Evolutionary conservation across 2,329 filamentous ascomycete species (phyloP).

Genomic region (Ascochyta clinopodiicola): DNA sequence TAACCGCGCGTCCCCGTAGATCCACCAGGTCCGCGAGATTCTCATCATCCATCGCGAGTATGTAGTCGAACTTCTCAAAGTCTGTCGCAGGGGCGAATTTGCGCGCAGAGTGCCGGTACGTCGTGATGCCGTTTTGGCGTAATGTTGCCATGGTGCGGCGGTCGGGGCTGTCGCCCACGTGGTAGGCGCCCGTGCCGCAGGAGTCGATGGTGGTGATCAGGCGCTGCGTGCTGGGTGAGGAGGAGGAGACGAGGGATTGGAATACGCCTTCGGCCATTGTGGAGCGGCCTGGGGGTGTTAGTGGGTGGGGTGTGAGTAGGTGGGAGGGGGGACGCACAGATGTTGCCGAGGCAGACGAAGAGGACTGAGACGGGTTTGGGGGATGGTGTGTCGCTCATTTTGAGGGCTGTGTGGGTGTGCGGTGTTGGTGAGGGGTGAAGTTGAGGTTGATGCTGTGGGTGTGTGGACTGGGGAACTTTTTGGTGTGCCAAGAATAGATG

Average conservation of each 20-base stretch:
- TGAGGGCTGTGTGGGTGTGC: not conserved
- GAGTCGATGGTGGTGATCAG: constrained; percentile 78
- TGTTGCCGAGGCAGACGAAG: constrained; percentile 97
- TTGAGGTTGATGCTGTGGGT: not conserved
- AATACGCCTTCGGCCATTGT: constrained; percentile 98
- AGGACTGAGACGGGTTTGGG: constrained; percentile 70
- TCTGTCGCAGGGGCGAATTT: constrained; percentile 72
- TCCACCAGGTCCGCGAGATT: constrained; percentile 76
- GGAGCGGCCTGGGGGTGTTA: constrained; percentile 65
- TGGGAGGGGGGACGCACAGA: constrained; percentile 63
- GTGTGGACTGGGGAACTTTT: not conserved
- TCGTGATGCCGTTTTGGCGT: constrained; percentile 72
- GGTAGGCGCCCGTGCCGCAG: constrained; percentile 89
- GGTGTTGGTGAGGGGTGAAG: not conserved
- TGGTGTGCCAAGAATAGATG: constrained; percentile 4
- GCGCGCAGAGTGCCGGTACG: constrained; percentile 79
- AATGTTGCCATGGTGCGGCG: constrained; percentile 83
- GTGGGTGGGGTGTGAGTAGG: not conserved
- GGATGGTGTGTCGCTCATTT: constrained; percentile 17
- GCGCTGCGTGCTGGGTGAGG: constrained; percentile 54
- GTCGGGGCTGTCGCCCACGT: constrained; percentile 78
- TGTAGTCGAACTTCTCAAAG: constrained; percentile 87
- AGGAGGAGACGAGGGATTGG: constrained; percentile 67
- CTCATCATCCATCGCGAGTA: constrained; percentile 90
- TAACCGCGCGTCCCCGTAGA: constrained; percentile 61